phyloP scores from a whole-genome alignment of 176 grass and related monocot species.

The Musa beccarii region DNA sequence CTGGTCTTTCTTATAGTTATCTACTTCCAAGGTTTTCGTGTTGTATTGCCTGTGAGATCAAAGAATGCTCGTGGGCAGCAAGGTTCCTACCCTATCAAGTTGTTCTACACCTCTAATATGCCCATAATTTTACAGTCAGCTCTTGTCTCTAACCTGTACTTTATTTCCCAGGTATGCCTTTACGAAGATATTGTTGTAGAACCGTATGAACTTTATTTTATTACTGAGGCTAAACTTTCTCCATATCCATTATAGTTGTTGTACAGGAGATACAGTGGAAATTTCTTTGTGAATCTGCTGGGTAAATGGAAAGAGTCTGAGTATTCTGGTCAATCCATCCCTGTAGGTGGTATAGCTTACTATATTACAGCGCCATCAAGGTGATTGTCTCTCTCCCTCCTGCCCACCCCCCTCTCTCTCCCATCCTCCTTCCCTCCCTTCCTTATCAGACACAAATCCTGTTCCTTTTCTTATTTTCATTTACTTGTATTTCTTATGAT shows the following conservation, averaged over 20 bases:
- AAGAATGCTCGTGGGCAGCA: conserved; percentile 93
- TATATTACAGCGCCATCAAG: conserved; percentile 96
- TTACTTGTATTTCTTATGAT: conserved; percentile 10
- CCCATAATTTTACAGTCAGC: conserved; percentile 95
- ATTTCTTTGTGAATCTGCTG: conserved; percentile 79
- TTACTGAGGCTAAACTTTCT: conserved; percentile 1
- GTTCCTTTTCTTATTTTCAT: conserved; percentile 21
- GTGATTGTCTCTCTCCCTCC: conserved; percentile 18
- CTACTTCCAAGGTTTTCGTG: conserved; percentile 96
- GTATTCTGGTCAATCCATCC: conserved; percentile 74
- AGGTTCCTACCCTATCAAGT: conserved; percentile 95
- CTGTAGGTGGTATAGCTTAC: conserved; percentile 91
- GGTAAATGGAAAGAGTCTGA: conserved; percentile 94
- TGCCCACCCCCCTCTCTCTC: neutral
- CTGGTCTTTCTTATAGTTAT: conserved; percentile 90
- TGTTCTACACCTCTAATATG: conserved; percentile 98
- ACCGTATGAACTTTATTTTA: neutral
- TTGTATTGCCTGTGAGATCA: conserved; percentile 88
- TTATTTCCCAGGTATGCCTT: conserved; percentile 70
- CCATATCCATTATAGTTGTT: conserved; percentile 47
- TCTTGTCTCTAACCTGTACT: conserved; percentile 86
- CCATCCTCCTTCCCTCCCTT: too few species aligned
- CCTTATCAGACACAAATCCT: neutral
- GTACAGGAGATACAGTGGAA: conserved; percentile 85
- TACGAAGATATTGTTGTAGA: too few species aligned